A percentile compares a stretch with the other conserved stretches of the same genome.
Conservation (phyloP, 768 basidiomycete species). For the Rhizopogon vesiculosus region DNA sequence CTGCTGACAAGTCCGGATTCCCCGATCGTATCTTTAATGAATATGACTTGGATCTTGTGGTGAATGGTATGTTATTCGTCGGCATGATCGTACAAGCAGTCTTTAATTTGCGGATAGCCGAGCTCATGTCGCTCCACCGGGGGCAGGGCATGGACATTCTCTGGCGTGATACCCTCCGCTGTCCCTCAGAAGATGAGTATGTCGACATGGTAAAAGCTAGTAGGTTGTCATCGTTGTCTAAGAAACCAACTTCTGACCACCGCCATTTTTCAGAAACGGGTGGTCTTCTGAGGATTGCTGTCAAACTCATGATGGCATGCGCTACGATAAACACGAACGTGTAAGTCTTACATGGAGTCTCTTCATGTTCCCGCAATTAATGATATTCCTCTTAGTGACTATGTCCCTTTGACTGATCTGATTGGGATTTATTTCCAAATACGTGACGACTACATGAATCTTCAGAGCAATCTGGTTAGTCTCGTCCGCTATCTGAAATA, state of each 20-base stretch:
- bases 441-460: conserved; percentile 48
- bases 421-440: conserved; percentile 59
- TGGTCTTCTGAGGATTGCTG: conserved; percentile 83
- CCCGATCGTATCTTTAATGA: conserved; percentile 22
- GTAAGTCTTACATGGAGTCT: conserved; percentile 32
- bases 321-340: conserved; percentile 52
- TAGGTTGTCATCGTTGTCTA: conserved; percentile 28
- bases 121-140: conserved; percentile 81
- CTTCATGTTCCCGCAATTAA: background rate
- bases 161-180: conserved; percentile 87
- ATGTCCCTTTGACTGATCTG: conserved; percentile 52
- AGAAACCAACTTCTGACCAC: background rate
- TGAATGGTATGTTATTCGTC: conserved; percentile 52
- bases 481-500: too few species aligned
- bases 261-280: conserved; percentile 73
- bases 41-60: conserved; percentile 59
- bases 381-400: conserved; percentile 32
- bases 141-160: conserved; percentile 92
- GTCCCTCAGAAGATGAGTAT: conserved; percentile 94
- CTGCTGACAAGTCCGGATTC: conserved; percentile 8
- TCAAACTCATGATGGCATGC: conserved; percentile 95
- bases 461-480: conserved; percentile 20
- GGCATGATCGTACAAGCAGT: background rate
- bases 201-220: conserved; percentile 95
- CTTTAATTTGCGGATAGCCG: conserved; percentile 30